Base-by-base conservation (phyloP, 345 rosid species). In the Eucalyptus tenuipes region DNA sequence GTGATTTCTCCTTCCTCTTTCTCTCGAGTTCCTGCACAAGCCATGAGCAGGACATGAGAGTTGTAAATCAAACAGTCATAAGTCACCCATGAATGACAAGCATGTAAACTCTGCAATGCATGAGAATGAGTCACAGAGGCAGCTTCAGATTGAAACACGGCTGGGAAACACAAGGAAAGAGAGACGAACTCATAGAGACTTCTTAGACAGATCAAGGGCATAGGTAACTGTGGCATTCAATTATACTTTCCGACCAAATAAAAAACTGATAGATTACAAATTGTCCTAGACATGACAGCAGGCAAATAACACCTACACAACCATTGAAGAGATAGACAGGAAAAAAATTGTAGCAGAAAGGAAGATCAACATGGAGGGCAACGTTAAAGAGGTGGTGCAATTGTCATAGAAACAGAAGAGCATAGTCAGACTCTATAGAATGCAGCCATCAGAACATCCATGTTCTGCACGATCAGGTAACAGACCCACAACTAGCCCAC, bases 1-100 rank as follows among this genome's bases (percentile, higher is more conserved):
- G 94, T 85, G 97, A 85, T 90, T 92, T 96, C 85, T 96, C 98
- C 94, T 97, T 96, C 89, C 98, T 96, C 97, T 94, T 96, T 85
- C 91, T 92, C 94, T 97, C 99, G 9, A 96, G 92, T 87, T 97
- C 99, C 99, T 94, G 91, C 45, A 40, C 53, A 37, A n/a, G 27
- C 13, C 84, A 20, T 10, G 29, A 75, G 47, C 84, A 2, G 47
- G 47, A 20, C 47, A 22, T 37, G 84, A 22, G 61, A 37, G 25
- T 42, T 24, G 53, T 49, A 87, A 40, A 87, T 25, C 33, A 47
- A 45, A 68, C 59, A 75, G 52, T 66, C 11, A 33, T 5, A 49
- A 87, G 40, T 22, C 42, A 86, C 68, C 47, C 87, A 40, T 12
- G 20, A 59, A 86, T 86, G 64, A 7, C 45, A n/a, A 17, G 47